These are phyloP conservation scores for Penicillium glabrum DNA, from an alignment of 2,329 filamentous ascomycete species.

Conservation along the genomic window DNA sequence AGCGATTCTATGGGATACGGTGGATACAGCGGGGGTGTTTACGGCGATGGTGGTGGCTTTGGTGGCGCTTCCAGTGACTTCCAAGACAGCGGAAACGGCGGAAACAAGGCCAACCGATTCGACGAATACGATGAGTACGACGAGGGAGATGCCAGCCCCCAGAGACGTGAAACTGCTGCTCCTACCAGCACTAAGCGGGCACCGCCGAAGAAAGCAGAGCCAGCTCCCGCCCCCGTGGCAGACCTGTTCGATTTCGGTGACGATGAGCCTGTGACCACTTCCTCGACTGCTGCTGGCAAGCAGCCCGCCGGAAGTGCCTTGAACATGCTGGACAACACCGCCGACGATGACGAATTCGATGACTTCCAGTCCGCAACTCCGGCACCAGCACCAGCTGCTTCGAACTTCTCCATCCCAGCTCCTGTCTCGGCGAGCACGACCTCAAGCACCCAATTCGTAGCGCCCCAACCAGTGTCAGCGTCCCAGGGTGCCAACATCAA, in stretches of 20 bases:
- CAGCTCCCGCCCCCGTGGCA: slow-evolving; percentile 72
- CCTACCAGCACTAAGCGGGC: slow-evolving; percentile 40
- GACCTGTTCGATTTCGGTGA: slow-evolving; percentile 90
- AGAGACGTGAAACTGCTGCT: slow-evolving; percentile 50
- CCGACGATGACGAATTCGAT: slow-evolving; percentile 88
- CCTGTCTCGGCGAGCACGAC: slow-evolving; percentile 50
- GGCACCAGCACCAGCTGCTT: slow-evolving; percentile 36
- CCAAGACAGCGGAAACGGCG: slow-evolving; percentile 58
- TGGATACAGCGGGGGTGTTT: slow-evolving; percentile 73
- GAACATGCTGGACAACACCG: slow-evolving; percentile 48
- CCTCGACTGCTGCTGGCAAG: slow-evolving; percentile 42
- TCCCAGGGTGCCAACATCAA: slow-evolving; percentile 77
- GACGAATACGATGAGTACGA: slow-evolving; percentile 98
- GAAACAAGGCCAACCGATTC: slow-evolving; percentile 70
- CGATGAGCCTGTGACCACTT: slow-evolving; percentile 59
- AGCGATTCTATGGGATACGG: slow-evolving; percentile 69
- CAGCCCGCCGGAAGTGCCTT: slow-evolving; percentile 50
- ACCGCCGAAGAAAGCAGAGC: slow-evolving; percentile 62
- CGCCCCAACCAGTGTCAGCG: slow-evolving; percentile 81
- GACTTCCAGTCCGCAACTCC: slow-evolving; percentile 89
- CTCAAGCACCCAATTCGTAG: slow-evolving; percentile 68
- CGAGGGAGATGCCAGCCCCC: slow-evolving; percentile 62
- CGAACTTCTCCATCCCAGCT: slow-evolving; percentile 42
- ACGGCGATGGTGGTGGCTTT: slow-evolving; percentile 41
- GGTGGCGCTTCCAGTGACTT: slow-evolving; percentile 54